These are phyloP conservation scores for Rhodotorula sp. DNA, from an alignment of 1,284 basidiomycete genomes.

Conservation along the genomic window DNA sequence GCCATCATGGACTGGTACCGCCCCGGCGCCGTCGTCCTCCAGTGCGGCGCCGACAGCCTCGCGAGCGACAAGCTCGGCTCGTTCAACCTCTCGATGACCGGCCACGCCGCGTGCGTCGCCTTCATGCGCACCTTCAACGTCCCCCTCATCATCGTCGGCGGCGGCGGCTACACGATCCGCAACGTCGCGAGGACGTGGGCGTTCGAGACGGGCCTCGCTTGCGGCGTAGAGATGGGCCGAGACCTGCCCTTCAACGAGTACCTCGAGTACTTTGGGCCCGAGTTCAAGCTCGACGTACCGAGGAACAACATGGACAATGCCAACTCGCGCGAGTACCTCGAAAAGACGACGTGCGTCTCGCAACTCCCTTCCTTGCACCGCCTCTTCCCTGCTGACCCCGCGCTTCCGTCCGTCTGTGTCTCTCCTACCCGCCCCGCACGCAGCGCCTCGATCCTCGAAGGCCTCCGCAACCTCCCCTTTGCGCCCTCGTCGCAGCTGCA, in stretches of 20 bases:
- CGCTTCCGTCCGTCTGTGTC: constrained; percentile 11
- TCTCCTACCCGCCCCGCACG: background rate
- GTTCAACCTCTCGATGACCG: constrained; percentile 91
- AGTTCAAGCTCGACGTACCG: constrained; percentile 88
- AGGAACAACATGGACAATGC: constrained; percentile 93
- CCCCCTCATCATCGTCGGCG: constrained; percentile 88
- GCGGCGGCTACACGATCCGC: constrained; percentile 89
- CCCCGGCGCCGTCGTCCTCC: constrained; percentile 86
- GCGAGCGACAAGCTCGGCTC: constrained; percentile 95
- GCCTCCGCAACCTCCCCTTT: constrained; percentile 72
- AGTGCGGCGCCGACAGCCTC: constrained; percentile 94
- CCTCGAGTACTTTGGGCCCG: constrained; percentile 96
- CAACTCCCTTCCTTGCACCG: background rate
- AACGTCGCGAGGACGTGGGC: constrained; percentile 96
- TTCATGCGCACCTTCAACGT: constrained; percentile 82
- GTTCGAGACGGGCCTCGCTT: constrained; percentile 92
- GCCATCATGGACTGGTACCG: constrained; percentile 87
- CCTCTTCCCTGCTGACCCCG: background rate
- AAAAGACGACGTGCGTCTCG: constrained; percentile 67
- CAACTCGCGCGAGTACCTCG: constrained; percentile 81
- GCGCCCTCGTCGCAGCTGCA: constrained; percentile 89
- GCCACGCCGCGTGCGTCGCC: constrained; percentile 84
- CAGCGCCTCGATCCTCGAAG: constrained; percentile 72
- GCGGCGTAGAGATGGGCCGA: constrained; percentile 80
- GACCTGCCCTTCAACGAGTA: constrained; percentile 94